Base-by-base conservation (phyloP, 1,284 basidiomycete genomes). In the Mycena sp. region DNA sequence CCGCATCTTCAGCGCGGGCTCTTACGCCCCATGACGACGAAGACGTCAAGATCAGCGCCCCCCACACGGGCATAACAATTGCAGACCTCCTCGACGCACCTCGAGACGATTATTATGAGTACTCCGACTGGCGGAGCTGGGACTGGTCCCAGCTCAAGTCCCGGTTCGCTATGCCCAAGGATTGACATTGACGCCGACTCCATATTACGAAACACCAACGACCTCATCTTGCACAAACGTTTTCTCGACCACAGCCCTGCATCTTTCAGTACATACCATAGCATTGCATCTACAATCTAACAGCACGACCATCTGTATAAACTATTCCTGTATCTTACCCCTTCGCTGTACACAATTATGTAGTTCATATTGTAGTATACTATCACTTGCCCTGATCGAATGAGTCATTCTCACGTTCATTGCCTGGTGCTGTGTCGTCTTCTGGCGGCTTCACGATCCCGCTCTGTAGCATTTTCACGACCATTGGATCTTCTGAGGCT, bases 401-500 rank as follows among this genome's bases (percentile, higher is more conserved):
- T n/a, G n/a, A n/a, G n/a, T n/a, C n/a, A n/a, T n/a, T n/a, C n/a
- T n/a, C n/a, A n/a, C n/a, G n/a, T n/a, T n/a, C n/a, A n/a, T n/a
- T n/a, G n/a, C n/a, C n/a, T n/a, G n/a, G n/a, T n/a, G n/a, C n/a
- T n/a, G n/a, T n/a, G 25, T 81, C 79, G 58, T 74, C 71, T 50
- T 75, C 72, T 29, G 85, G 85, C 3, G 84, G 83, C 54, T 81
- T 82, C 7, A 84, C 77, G 50, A 86, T 76, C 2, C 88, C 89
- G 69, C 84, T 87, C 32, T 70, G 67, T 43, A 90, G 72, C 83
- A 91, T 83, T 37, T 78, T 70, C 38, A 75, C 70, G 3, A 89
- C 71, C 10, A 80, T 67, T 19, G 77, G 74, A 66, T 89, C 83
- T 23, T 77, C 66, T 26, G 55, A 67, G 4, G 77, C 76, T 46